A percentile compares a stretch with the other conserved stretches of the same genome.
phyloP scores from a whole-genome alignment of 768 basidiomycete species.

The Podaxis sp. region DNA sequence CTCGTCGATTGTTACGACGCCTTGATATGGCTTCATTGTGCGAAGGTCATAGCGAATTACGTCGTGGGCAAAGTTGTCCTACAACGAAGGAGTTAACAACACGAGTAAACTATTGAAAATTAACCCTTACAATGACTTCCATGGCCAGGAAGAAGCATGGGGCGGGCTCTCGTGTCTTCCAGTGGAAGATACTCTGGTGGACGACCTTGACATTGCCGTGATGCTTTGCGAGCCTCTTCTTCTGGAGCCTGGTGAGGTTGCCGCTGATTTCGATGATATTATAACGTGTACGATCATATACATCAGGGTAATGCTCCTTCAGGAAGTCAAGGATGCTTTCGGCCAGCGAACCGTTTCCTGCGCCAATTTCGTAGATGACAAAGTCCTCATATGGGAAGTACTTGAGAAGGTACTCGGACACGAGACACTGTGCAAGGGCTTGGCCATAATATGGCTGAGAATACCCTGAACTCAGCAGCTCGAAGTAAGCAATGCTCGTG shows the following conservation, averaged over 20 bases:
- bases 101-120: not conserved
- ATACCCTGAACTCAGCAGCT: conserved; percentile 9
- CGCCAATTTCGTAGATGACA: conserved; percentile 95
- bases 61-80: conserved; percentile 98
- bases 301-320: conserved; percentile 74
- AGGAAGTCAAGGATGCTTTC: conserved; percentile 83
- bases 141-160: conserved; percentile 93
- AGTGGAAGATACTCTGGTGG: conserved; percentile 83
- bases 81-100: conserved; percentile 3
- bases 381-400: conserved; percentile 97
- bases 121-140: conserved; percentile 84
- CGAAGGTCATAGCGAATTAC: conserved; percentile 84
- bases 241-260: conserved; percentile 71
- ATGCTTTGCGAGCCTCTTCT: conserved; percentile 50
- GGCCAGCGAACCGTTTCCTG: conserved; percentile 95
- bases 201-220: conserved; percentile 68
- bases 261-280: conserved; percentile 93
- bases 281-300: conserved; percentile 90
- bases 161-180: conserved; percentile 68
- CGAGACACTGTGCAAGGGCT: conserved; percentile 84
- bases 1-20: conserved; percentile 70
- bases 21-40: conserved; percentile 81
- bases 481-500: not conserved
- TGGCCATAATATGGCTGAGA: conserved; percentile 90
- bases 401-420: conserved; percentile 89